Base-by-base conservation (phyloP, 2,329 filamentous ascomycete genomes). In the Exserohilum turcica region DNA sequence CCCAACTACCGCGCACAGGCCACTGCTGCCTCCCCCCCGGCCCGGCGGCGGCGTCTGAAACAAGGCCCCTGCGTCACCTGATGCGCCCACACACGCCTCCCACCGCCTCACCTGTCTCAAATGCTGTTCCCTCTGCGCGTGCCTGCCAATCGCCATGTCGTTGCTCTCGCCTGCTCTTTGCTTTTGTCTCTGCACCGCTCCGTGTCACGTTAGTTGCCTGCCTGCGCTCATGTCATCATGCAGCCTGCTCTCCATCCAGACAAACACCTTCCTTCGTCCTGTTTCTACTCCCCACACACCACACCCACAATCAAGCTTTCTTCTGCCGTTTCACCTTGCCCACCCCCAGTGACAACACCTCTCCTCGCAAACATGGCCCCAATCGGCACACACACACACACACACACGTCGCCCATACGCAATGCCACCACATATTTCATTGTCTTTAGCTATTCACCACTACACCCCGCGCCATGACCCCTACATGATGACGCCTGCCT, bases 401-500 rank as follows among this genome's bases (percentile, higher is more conserved):
- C 2, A 16, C 33, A 24, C 19, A 18, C 8, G 16, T 12, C 15
- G 42, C 15, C 24, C 36, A 19, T 31, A n/a, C 4, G n/a, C 32
- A 10, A 31, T 42, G 31, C 18, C 21, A 29, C 18, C 21, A 29
- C 32, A 38, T 35, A 36, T 31, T 47, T 51, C 16, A 33, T 56
- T 52, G 21, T 24, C 4, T 24, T 24, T 7, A 24, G 21, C 33
- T 32, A 40, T 56, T 52, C 33, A 44, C 27, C 29, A 28, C 48
- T 52, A 56, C 24, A 48, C 33, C 53, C 48, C 40, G 39, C 37
- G 38, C 38, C 27, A n/a, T 33, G 24, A n/a, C 36, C 32, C 36
- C 42, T 18, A 46, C 18, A 32, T 7, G 27, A 48, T n/a, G 32
- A 48, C 16, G 24, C 27, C 36, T 32, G 39, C 43, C 38, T 19